phyloP scores from a whole-genome alignment of 2,329 filamentous ascomycete genomes.

The Chrysoporthe cubensis region DNA sequence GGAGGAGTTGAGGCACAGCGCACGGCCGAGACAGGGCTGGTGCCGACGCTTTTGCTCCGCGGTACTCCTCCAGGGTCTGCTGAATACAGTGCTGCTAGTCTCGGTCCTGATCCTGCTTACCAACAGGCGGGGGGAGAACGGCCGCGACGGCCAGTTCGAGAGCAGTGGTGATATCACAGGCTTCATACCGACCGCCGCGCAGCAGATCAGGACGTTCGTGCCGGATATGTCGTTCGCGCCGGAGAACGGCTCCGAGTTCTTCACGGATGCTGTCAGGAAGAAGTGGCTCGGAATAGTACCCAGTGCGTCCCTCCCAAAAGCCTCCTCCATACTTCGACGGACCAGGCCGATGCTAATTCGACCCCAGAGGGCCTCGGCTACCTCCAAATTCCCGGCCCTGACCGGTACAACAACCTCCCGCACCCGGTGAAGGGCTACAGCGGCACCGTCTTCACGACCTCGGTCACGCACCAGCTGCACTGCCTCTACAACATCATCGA shows the following conservation, averaged over 20 bases:
- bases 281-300: conserved; percentile 47
- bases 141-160: conserved; percentile 35
- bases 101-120: conserved; percentile 42
- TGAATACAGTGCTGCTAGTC: conserved; percentile 42
- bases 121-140: conserved; percentile 35
- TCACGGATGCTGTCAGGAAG: conserved; percentile 37
- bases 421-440: conserved; percentile 39
- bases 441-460: conserved; percentile 45
- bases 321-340: neutral
- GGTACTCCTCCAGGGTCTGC: conserved; percentile 32
- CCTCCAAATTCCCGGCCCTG: conserved; percentile 41
- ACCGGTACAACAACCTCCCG: conserved; percentile 43
- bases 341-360: neutral
- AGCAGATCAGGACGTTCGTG: conserved; percentile 44
- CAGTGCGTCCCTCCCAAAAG: conserved; percentile 33
- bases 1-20: conserved; percentile 27
- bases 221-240: conserved; percentile 44
- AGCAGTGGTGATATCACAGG: conserved; percentile 40
- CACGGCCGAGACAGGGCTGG: conserved; percentile 24
- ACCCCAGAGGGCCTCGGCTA: conserved; percentile 45
- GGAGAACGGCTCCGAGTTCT: conserved; percentile 45
- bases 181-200: conserved; percentile 37
- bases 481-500: conserved; percentile 46
- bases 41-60: conserved; percentile 33
- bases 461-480: conserved; percentile 49